These are phyloP conservation scores for Pestalotiopsis sp. DNA, from an alignment of 2,329 filamentous ascomycete genomes.

Conservation along the genomic window DNA sequence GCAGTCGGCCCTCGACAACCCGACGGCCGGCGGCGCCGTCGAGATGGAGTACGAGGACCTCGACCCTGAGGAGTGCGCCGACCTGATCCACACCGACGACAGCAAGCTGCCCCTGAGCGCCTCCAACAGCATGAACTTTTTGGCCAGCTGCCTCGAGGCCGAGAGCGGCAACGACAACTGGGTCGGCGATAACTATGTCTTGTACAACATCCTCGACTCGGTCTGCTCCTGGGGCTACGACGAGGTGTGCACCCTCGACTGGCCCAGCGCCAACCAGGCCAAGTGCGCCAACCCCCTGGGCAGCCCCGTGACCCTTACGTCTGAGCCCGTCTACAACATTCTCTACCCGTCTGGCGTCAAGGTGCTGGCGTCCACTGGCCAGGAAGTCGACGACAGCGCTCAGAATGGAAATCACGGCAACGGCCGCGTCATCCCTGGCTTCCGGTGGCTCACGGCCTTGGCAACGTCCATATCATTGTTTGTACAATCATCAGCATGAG, in stretches of 20 bases:
- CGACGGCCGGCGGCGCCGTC: conserved; percentile 52
- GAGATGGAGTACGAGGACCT: conserved; percentile 54
- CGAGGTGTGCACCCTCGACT: conserved; percentile 54
- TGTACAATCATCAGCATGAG: neutral
- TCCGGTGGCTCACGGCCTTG: neutral
- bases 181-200: conserved; percentile 54
- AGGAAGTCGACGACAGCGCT: conserved; percentile 25
- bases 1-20: conserved; percentile 46
- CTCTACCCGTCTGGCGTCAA: conserved; percentile 51
- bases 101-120: conserved; percentile 57
- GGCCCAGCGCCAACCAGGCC: conserved; percentile 52
- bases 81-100: conserved; percentile 51
- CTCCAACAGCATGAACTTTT: conserved; percentile 59
- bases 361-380: conserved; percentile 35
- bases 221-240: conserved; percentile 53
- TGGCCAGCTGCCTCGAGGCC: conserved; percentile 46
- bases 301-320: conserved; percentile 32
- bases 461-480: neutral
- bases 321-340: conserved; percentile 52
- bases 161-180: conserved; percentile 41
- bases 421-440: neutral
- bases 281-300: conserved; percentile 51
- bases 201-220: conserved; percentile 57
- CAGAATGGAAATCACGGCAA: neutral
- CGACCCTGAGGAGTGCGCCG: conserved; percentile 48